Base-by-base conservation (phyloP, 768 basidiomycete species). In the Filobasidium floriforme region DNA sequence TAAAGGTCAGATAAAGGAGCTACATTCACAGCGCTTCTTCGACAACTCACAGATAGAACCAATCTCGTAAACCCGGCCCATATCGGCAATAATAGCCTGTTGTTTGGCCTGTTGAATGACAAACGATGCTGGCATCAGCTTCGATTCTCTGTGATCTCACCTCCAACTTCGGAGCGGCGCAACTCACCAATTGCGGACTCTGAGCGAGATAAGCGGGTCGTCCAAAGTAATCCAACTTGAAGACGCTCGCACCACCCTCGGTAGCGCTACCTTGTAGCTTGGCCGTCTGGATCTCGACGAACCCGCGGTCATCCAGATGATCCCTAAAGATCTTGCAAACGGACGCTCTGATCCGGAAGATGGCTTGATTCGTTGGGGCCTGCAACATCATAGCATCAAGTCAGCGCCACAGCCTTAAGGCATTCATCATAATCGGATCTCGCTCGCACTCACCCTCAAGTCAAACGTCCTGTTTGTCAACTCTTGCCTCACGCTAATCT, bases 171-270 rank as follows among this genome's bases (percentile, higher is more conserved):
- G 15, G 24, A 1, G 9, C 9, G 32, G 32, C 9, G 32, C 6
- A 1, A 57, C 54, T 14, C 29, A 57, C 54, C 14, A 97, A 82
- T 76, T 98, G 93, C 44, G 93, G 93, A 43, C 89, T 92, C 79
- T 98, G 93, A 26, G 94, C 93, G 51, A 98, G 84, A 81, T 82
- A 97, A 1, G 94, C 93, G 70, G 79, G 84, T 86, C 93, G 89
- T 83, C 93, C 93, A 83, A 97, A 98, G 79, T 98, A 97, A 75
- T 85, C 84, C 60, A 97, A 92, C 82, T 90, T 91, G 83, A 97
- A 98, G 46, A 98, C 94, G 37, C 88, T 89, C 49, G 93, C 90
- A 3, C 94, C 93, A 12, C 88, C 90, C 79, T 97, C 93, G 1
- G 93, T 96, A 9, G 94, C 92, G 41, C 92, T 88, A 44, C 90